Conservation (phyloP, 2,329 filamentous ascomycete species). For the Fusarium nygamai region DNA sequence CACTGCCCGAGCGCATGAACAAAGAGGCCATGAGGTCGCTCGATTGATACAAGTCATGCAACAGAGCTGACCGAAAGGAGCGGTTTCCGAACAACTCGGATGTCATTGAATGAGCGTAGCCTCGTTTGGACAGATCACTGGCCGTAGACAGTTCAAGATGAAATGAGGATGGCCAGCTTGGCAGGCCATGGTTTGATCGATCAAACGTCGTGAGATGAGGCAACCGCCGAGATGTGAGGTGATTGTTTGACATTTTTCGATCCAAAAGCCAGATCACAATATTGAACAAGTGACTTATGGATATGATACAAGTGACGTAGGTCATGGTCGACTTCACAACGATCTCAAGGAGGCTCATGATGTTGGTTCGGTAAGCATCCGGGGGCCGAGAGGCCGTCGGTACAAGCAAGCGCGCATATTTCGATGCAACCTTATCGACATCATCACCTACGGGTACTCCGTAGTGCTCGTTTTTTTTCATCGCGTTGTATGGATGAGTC, state of each 20-base stretch:
- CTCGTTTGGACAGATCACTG: conserved; percentile 11
- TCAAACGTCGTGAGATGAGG: conserved; percentile 22
- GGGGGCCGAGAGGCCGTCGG: not conserved
- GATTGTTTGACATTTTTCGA: not conserved
- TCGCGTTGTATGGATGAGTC: conserved; percentile 5
- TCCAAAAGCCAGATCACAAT: not conserved
- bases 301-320: not conserved
- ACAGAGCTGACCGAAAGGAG: conserved; percentile 25
- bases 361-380: not conserved
- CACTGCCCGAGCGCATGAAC: conserved; percentile 36
- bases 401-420: conserved; percentile 21
- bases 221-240: conserved; percentile 10
- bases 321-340: not conserved
- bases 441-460: not conserved
- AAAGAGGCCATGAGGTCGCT: conserved; percentile 32
- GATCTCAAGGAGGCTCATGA: not conserved
- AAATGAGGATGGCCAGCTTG: conserved; percentile 15
- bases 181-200: conserved; percentile 27
- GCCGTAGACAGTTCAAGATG: conserved; percentile 5
- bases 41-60: conserved; percentile 42
- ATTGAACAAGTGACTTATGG: not conserved
- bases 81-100: conserved; percentile 19
- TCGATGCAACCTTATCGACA: conserved; percentile 6
- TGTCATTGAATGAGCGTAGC: conserved; percentile 7
- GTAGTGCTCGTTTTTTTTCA: not conserved